Evolutionary conservation across 345 rosid genomes (phyloP), one percentile per base, ranked within the genome.

Genomic region (Ceriops zippeliana): DNA sequence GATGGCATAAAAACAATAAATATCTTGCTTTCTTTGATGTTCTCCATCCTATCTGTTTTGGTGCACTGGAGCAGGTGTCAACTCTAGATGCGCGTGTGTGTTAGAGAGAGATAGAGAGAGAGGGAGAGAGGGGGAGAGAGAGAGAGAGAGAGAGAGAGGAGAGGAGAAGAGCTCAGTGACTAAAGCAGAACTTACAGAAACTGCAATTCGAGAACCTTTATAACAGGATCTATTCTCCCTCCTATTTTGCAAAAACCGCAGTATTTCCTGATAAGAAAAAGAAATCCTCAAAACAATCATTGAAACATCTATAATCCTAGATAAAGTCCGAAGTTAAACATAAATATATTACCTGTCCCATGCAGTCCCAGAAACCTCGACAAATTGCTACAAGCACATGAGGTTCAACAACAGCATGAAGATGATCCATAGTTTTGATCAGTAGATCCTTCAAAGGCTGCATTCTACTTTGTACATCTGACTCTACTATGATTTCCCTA

Each of bases 311-410:
- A 26, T 52, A 47, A 30, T 46, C 62, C 16, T 35, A 34, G 27
- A 53, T 16, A 19, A 24, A 28, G 28, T 26, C 20, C 16, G 5
- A 62, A 16, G 9, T 30, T n/a, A 30, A 63, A 32, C 63, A 58
- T n/a, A 37, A 47, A 34, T 24, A 37, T 19, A 47, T 24, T 66
- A 73, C 76, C 76, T 73, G 70, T 35, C 76, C 78, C 73, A 75
- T 63, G 10, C 62, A 60, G 61, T 75, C 78, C 78, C 78, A 75
- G 15, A 75, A 69, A 63, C 73, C 78, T 57, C 78, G 78, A 42
- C 73, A 68, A 63, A 75, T 69, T 31, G 72, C 47, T 58, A 75
- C 28, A 19, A 75, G 69, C 53, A 75, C 69, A 24, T 58, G 69
- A 47, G 78, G 65, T 64, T 69, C 78, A 63, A 69, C 78, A 35